Conservation (phyloP, 2,329 filamentous ascomycete genomes). For the Xylaria digitata region DNA sequence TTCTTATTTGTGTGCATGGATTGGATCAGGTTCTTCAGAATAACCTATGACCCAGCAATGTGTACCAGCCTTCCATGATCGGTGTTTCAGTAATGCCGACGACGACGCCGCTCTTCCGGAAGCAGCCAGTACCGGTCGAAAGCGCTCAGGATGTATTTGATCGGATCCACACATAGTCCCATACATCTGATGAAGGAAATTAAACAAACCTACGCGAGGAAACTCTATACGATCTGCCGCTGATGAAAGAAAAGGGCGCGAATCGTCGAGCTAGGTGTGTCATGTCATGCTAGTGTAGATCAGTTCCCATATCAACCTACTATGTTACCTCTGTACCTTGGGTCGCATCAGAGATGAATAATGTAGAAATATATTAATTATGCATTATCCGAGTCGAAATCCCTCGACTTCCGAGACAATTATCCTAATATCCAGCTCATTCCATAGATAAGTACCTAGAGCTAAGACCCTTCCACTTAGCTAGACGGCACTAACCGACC, state of each 20-base stretch:
- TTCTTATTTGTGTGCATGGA: not conserved
- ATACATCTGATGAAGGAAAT: constrained; percentile 4
- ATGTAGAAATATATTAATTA: constrained; percentile 1
- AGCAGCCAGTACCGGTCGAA: not conserved
- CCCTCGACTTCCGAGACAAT: too few relatives aligned
- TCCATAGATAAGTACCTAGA: too few relatives aligned
- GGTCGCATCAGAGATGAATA: too few relatives aligned
- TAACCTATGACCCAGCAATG: constrained; percentile 3
- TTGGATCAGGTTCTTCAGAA: not conserved
- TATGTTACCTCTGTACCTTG: too few relatives aligned
- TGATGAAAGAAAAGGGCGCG: too few relatives aligned
- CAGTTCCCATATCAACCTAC: too few relatives aligned
- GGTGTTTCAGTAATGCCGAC: constrained; percentile 7
- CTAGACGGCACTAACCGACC: not conserved
- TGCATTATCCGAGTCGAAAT: not conserved
- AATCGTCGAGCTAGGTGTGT: too few relatives aligned
- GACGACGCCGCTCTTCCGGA: constrained; percentile 7
- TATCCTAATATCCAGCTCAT: constrained; percentile 4
- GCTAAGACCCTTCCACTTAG: not conserved
- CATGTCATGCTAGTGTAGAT: too few relatives aligned
- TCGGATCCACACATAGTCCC: not conserved
- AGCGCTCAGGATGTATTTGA: not conserved
- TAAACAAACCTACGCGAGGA: not conserved
- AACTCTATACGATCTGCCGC: not conserved
- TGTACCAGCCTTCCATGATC: not conserved